Base-by-base conservation (phyloP, 1,284 basidiomycete genomes). In the Rhodotorula sp. region DNA sequence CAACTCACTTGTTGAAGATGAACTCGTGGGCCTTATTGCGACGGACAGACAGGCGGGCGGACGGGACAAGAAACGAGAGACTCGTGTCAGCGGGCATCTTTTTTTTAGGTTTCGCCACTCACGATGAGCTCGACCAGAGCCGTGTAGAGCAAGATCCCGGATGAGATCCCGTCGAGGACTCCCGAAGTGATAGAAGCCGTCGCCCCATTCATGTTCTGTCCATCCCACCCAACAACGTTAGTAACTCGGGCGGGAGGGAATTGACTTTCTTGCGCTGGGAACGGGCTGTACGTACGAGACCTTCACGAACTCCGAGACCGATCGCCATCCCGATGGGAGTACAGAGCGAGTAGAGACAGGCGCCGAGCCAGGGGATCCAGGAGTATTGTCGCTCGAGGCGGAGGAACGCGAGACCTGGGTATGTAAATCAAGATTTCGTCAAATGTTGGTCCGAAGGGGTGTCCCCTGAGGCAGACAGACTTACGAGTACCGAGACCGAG, bases 311-410 rank as follows among this genome's bases (percentile, higher is more conserved):
- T 20, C 92, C 93, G 51, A 97, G 87, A 7, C 95, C 95, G 57
- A 85, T 86, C 1, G 93, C 92, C 75, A 97, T 90, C 23, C 91
- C 91, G 51, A 93, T 75, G 4, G 91, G 91, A 0, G 94, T 96
- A n/a, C 90, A 91, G 73, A 92, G 80, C 10, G 90, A 88, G 80
- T 91, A 97, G 8, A 90, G 72, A 16, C 87, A 16, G 4, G 88
- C 92, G 23, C 86, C 92, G 29, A 83, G 76, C 70, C 87, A 84
- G 10, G 91, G 89, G 1, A 91, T 81, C 83, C 85, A 90, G 67
- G 81, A 83, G 79, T 88, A 88, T 60, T 81, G 79, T 1, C 79
- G 67, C 0, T 91, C 87, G 0, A 97, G 84, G 21, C 83, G 80
- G 80, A 97, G 85, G 80, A 85, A 88, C 0, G 93, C 91, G 23